Evolutionary conservation across 441 rosid genomes (phyloP).

Genomic region (Pelargonium australe): DNA sequence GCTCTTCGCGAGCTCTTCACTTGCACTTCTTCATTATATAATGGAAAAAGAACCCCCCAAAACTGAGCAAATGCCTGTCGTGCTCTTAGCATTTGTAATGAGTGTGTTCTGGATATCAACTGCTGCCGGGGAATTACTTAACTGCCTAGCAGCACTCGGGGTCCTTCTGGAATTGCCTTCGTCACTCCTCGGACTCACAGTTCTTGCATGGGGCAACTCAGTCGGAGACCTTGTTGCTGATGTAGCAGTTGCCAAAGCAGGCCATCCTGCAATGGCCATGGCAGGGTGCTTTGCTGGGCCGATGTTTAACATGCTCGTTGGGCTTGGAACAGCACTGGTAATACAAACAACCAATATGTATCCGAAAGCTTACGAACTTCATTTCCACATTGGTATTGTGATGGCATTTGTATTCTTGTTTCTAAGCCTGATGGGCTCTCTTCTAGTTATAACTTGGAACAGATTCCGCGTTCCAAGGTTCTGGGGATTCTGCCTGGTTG

Average conservation of each 20-base stretch:
- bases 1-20: conserved; percentile 60
- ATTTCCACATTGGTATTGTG: conserved; percentile 71
- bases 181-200: conserved; percentile 77
- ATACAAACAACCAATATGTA: conserved; percentile 64
- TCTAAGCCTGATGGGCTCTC: conserved; percentile 85
- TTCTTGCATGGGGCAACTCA: conserved; percentile 97
- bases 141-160: conserved; percentile 81
- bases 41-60: conserved; percentile 79
- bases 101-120: conserved; percentile 95
- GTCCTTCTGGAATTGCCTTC: conserved; percentile 65
- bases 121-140: conserved; percentile 77
- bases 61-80: conserved; percentile 60
- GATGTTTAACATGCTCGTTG: conserved; percentile 97
- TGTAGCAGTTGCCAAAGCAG: conserved; percentile 92
- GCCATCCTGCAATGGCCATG: conserved; percentile 98
- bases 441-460: conserved; percentile 81
- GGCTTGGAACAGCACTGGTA: conserved; percentile 78
- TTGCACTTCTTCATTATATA: conserved; percentile 64
- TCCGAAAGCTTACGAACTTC: conserved; percentile 70
- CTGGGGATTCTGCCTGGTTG: conserved; percentile 93
- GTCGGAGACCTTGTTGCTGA: conserved; percentile 96
- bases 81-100: conserved; percentile 70
- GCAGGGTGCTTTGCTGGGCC: conserved; percentile 98
- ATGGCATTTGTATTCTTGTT: conserved; percentile 87
- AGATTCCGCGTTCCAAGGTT: conserved; percentile 83